A percentile compares a stretch with the other conserved stretches of the same genome.
These are phyloP conservation scores for Yarrowia galli DNA, from an alignment of 1,139 yeast species.

Conservation along the genomic window DNA sequence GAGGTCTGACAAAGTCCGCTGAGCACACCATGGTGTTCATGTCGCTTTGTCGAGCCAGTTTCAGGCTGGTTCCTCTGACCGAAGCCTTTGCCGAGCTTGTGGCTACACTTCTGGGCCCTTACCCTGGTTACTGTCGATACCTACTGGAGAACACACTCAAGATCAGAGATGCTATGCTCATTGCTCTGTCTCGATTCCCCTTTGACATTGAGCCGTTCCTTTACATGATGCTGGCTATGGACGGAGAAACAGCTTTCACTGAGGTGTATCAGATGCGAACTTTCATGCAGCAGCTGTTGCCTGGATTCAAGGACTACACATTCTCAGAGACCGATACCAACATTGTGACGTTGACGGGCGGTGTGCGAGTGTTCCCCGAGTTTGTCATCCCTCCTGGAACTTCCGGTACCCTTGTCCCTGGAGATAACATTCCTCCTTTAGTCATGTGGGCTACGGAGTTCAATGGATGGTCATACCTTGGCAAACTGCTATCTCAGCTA, in stretches of 20 bases:
- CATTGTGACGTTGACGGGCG: conserved; percentile 54
- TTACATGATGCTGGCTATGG: conserved; percentile 62
- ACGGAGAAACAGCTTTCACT: conserved; percentile 69
- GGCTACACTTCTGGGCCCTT: conserved; percentile 58
- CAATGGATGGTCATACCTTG: conserved; percentile 88
- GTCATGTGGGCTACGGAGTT: conserved; percentile 76
- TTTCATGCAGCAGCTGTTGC: conserved; percentile 58
- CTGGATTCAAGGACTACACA: conserved; percentile 49
- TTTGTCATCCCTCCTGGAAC: conserved; percentile 62
- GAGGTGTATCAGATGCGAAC: conserved; percentile 67
- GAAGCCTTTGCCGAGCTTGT: conserved; percentile 62
- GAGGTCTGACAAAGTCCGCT: conserved; percentile 16
- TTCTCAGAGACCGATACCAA: conserved; percentile 49
- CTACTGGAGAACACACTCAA: conserved; percentile 63
- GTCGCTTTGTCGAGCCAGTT: conserved; percentile 63
- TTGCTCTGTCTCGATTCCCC: conserved; percentile 79
- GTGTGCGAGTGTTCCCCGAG: conserved; percentile 54
- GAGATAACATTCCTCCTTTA: conserved; percentile 49
- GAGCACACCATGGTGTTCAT: conserved; percentile 66
- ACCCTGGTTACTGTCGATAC: conserved; percentile 64
- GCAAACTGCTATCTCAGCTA: conserved; percentile 64
- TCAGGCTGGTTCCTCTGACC: conserved; percentile 69
- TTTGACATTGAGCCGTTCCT: conserved; percentile 68
- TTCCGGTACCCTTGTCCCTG: conserved; percentile 68
- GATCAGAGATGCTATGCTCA: conserved; percentile 62